Evolutionary conservation across 2,329 filamentous ascomycete species (phyloP).

Genomic region (Colletotrichum sojae): DNA sequence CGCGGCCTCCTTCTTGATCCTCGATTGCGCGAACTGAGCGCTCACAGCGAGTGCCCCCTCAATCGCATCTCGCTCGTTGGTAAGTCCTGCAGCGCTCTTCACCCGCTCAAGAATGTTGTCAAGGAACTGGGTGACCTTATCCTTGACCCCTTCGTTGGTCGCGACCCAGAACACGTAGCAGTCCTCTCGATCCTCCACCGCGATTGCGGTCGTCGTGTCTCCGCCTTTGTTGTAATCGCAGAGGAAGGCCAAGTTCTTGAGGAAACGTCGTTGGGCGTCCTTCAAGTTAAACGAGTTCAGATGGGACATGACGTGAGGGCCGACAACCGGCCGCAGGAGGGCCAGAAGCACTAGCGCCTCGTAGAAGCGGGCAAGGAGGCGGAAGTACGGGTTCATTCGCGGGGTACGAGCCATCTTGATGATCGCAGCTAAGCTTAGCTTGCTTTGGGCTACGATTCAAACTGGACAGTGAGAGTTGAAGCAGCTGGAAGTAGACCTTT

Average conservation of each 20-base stretch:
- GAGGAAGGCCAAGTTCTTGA: slow-evolving; percentile 58
- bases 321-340: slow-evolving; percentile 5
- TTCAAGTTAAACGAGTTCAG: not conserved
- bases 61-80: not conserved
- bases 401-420: slow-evolving; percentile 16
- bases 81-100: not conserved
- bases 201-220: slow-evolving; percentile 59
- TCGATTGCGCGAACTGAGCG: slow-evolving; percentile 41
- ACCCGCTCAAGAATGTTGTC: slow-evolving; percentile 43
- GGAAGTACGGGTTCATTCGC: slow-evolving; percentile 15
- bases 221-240: slow-evolving; percentile 64
- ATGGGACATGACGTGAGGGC: slow-evolving; percentile 1
- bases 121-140: slow-evolving; percentile 50
- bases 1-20: slow-evolving; percentile 45
- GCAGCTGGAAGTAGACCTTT: too few species aligned
- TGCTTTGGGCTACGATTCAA: too few species aligned
- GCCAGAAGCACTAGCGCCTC: not conserved
- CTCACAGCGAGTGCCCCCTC: not conserved
- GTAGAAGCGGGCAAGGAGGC: slow-evolving; percentile 15
- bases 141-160: slow-evolving; percentile 51
- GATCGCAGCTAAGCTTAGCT: too few species aligned
- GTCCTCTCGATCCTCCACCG: slow-evolving; percentile 51
- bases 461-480: too few species aligned
- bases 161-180: slow-evolving; percentile 60
- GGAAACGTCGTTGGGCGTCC: slow-evolving; percentile 46